These are phyloP conservation scores for Trichoderma orchidacearum DNA, from an alignment of 495 filamentous ascomycete genomes.

Conservation along the genomic window DNA sequence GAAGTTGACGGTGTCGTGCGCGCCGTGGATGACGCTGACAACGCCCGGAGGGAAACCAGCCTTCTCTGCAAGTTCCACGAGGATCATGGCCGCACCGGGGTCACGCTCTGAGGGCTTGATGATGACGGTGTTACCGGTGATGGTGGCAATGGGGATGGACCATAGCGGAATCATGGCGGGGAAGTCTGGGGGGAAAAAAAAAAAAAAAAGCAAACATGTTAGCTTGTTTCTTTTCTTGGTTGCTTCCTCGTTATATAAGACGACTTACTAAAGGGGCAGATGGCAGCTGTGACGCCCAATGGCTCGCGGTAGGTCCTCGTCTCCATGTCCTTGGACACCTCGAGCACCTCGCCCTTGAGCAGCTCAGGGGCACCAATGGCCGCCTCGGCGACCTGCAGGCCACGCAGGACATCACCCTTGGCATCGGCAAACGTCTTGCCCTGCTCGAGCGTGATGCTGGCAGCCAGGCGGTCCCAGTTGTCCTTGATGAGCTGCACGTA, in stretches of 20 bases:
- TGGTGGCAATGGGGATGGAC: slow-evolving; percentile 89
- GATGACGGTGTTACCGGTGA: slow-evolving; percentile 87
- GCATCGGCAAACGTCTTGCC: slow-evolving; percentile 97
- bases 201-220: background rate
- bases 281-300: slow-evolving; percentile 86
- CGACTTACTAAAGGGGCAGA: slow-evolving; percentile 94
- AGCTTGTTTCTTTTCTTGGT: slow-evolving; percentile 4
- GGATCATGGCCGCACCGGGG: slow-evolving; percentile 95
- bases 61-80: slow-evolving; percentile 81
- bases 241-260: background rate
- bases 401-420: slow-evolving; percentile 85
- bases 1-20: slow-evolving; percentile 87
- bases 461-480: slow-evolving; percentile 91
- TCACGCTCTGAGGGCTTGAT: slow-evolving; percentile 97
- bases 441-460: slow-evolving; percentile 94
- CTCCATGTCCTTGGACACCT: slow-evolving; percentile 99
- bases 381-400: slow-evolving; percentile 93
- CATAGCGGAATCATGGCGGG: slow-evolving; percentile 99
- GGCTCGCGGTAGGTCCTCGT: slow-evolving; percentile 87
- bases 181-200: slow-evolving; percentile 86
- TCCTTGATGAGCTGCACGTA: slow-evolving; percentile 80
- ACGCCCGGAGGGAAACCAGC: slow-evolving; percentile 92
- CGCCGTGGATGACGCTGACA: slow-evolving; percentile 87
- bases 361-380: slow-evolving; percentile 90
- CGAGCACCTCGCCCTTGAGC: slow-evolving; percentile 84